phyloP scores from a whole-genome alignment of 2,329 filamentous ascomycete genomes.

The Tolypocladium cylindrosporum region DNA sequence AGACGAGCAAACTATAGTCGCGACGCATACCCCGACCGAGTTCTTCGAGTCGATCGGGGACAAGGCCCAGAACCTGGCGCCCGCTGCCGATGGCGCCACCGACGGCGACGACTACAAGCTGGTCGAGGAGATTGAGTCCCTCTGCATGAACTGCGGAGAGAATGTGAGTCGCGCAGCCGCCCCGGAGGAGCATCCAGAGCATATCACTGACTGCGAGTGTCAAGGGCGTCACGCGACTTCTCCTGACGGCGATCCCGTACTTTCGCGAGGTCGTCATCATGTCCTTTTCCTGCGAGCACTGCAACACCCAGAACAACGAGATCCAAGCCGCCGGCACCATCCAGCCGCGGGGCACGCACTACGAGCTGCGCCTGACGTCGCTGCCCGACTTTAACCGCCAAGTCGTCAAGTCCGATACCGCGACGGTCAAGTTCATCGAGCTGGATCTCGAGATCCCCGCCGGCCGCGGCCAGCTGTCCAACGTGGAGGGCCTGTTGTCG shows the following conservation, averaged over 20 bases:
- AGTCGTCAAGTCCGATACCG: conserved; percentile 86
- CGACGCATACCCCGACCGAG: conserved; percentile 30
- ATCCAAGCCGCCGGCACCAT: conserved; percentile 88
- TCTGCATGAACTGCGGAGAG: conserved; percentile 80
- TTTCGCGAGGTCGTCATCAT: conserved; percentile 97
- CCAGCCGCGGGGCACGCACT: conserved; percentile 78
- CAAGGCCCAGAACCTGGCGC: conserved; percentile 44
- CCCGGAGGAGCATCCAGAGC: background rate
- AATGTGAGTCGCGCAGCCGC: conserved; percentile 44
- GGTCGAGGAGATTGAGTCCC: conserved; percentile 63
- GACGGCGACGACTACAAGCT: conserved; percentile 39
- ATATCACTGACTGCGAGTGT: background rate
- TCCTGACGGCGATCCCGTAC: conserved; percentile 89
- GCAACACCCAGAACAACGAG: conserved; percentile 82
- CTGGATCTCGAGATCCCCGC: conserved; percentile 88
- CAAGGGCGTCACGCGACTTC: conserved; percentile 73
- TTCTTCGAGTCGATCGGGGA: conserved; percentile 55
- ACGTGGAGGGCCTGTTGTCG: conserved; percentile 78
- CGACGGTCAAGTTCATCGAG: conserved; percentile 78
- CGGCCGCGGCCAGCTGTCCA: conserved; percentile 84
- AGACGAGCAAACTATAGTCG: conserved; percentile 25
- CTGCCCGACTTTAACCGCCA: conserved; percentile 71
- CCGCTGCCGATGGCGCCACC: conserved; percentile 22
- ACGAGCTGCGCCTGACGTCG: conserved; percentile 67
- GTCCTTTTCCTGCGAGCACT: conserved; percentile 90